Percentiles rank a stretch among this genome's conserved stretches.
Conservation (phyloP, 495 filamentous ascomycete genomes). For the Daldinia loculata region DNA sequence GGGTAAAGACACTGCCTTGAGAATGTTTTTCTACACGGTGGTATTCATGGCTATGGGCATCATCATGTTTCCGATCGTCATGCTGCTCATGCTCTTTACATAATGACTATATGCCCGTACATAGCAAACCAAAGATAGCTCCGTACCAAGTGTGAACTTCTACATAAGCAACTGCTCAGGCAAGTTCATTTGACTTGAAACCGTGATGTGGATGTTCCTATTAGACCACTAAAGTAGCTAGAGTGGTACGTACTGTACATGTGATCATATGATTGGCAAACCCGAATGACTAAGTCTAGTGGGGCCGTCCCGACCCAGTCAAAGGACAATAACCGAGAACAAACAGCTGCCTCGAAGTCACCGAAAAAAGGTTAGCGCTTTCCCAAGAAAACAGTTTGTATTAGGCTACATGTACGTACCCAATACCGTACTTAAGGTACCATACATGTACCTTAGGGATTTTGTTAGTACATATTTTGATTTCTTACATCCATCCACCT, state of each 20-base stretch:
- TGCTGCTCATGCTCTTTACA: not conserved
- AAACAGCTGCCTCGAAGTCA: constrained; percentile 7
- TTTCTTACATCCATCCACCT: not conserved
- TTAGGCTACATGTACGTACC: constrained; percentile 1
- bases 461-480: not conserved
- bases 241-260: not conserved
- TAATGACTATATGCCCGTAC: not conserved
- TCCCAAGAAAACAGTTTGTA: not conserved
- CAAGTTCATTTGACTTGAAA: not conserved
- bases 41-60: not conserved
- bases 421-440: not conserved
- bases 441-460: not conserved
- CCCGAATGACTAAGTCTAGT: not conserved
- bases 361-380: constrained; percentile 21
- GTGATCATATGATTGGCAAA: not conserved
- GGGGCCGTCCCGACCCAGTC: not conserved
- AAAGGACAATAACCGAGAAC: constrained; percentile 26
- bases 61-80: not conserved
- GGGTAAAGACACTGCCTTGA: not conserved
- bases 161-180: not conserved
- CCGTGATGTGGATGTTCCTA: not conserved
- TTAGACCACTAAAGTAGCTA: not conserved
- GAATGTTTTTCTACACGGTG: not conserved
- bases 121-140: not conserved
- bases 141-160: not conserved